Conservation (phyloP, 2,329 filamentous ascomycete species). For the Colletotrichum eleusines region DNA sequence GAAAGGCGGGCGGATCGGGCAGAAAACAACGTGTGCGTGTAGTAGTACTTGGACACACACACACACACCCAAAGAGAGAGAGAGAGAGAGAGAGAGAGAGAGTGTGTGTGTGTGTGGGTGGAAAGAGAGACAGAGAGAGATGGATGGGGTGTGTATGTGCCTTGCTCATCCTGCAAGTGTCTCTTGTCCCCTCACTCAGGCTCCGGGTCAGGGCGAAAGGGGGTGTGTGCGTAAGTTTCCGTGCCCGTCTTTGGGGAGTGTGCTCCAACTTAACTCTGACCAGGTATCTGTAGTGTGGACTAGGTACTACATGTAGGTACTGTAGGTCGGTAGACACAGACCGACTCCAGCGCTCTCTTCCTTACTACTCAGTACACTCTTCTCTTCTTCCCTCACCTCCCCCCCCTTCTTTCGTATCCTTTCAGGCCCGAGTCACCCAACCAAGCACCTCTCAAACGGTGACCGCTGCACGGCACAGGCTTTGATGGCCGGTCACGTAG, state of each 20-base stretch:
- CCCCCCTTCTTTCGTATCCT: not conserved
- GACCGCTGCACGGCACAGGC: conserved; percentile 19
- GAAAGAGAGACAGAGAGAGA: too few species aligned
- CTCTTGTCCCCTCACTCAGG: not conserved
- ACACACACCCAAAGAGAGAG: too few species aligned
- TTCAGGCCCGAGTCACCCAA: not conserved
- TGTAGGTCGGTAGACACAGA: too few species aligned
- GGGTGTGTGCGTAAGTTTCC: conserved; percentile 30
- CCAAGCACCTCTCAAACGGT: conserved; percentile 5
- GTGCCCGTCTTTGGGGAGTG: conserved; percentile 26
- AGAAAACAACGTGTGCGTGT: not conserved
- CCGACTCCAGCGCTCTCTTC: too few species aligned
- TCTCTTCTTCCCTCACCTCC: not conserved
- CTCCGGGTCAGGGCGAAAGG: conserved; percentile 16
- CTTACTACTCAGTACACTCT: too few species aligned
- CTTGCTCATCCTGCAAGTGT: not conserved
- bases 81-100: not conserved
- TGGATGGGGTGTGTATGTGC: too few species aligned
- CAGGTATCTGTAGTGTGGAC: not conserved
- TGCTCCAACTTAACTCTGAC: not conserved
- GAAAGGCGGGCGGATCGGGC: conserved; percentile 16
- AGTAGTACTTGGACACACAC: not conserved
- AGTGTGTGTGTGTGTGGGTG: too few species aligned
- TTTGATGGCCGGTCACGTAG: not conserved
- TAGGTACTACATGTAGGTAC: too few species aligned